Evolutionary conservation across 495 filamentous ascomycete species (phyloP), one percentile per base, ranked within the genome.

Genomic region (Lasiosphaeria hispida): DNA sequence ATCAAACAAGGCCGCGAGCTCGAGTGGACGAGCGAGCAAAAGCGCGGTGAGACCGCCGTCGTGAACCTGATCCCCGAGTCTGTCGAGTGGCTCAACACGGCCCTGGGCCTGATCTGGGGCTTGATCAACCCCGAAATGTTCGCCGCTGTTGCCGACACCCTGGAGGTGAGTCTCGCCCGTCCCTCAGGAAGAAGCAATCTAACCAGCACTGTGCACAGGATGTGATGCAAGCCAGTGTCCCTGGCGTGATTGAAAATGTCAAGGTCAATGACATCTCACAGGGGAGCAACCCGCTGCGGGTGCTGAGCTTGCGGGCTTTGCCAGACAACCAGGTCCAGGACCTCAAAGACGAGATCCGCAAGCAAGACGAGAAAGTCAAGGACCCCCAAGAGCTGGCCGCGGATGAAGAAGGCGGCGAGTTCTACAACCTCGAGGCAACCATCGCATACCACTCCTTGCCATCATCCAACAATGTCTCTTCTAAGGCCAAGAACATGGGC

Each of bases 181-280:
- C 5, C 23, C 2, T 30, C 23, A 30, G 42, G 15, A 19, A 4
- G 8, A 23, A 23, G 15, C 0, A 23, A 15, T 8, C 4, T 15
- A 6, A 10, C 13, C 4, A 4, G 5, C 30, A 23, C 17, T 23
- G 8, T 17, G 43, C 0, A 3, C 4, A 45, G 72, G 93, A 97
- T 67, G 89, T 97, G 48, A 97, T 97, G 93, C 91, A 96, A 75
- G 93, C 91, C 18, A 95, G 90, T 8, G 86, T 95, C 0, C 93
- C 93, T 0, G 86, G 85, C 0, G 76, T 96, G 37, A 89, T 97
- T 49, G 91, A 97, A 70, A 95, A 96, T 62, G 92, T 97, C 43
- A 85, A 92, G 48, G 91, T 97, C n/a, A 91, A 92, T 45, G 93
- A 96, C 64, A 96, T 97, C 63, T 90, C 90, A 61, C 93, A 96